These are phyloP conservation scores for Colletotrichum karsti DNA, from an alignment of 2,329 filamentous ascomycete genomes.

Conservation along the genomic window DNA sequence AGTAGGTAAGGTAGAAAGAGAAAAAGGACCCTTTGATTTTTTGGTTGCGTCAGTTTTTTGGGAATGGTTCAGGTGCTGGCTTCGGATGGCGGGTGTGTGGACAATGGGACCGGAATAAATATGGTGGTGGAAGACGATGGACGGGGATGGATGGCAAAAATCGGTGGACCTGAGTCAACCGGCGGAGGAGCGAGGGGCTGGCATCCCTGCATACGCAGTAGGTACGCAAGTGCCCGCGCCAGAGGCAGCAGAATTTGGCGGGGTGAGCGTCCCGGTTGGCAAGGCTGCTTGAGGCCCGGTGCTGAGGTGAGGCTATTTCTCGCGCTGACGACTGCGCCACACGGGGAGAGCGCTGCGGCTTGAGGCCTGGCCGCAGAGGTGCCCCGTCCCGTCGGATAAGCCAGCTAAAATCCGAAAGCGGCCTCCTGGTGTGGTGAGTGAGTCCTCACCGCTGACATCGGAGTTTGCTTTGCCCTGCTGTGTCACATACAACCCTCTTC, in stretches of 20 bases:
- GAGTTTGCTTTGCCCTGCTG: background rate
- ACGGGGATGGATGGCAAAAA: slow-evolving; percentile 37
- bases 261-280: background rate
- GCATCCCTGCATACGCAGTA: slow-evolving; percentile 24
- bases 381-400: background rate
- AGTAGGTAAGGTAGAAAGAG: background rate
- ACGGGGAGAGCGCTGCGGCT: background rate
- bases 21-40: background rate
- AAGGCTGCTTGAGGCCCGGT: background rate
- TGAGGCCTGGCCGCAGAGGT: background rate
- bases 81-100: slow-evolving; percentile 3
- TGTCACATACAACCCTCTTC: background rate
- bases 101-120: slow-evolving; percentile 22
- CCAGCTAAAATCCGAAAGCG: slow-evolving; percentile 11
- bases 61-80: background rate
- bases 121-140: slow-evolving; percentile 34
- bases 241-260: background rate
- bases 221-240: background rate
- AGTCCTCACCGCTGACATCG: background rate
- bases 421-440: slow-evolving; percentile 7
- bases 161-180: slow-evolving; percentile 39
- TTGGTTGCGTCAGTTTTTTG: slow-evolving; percentile 24
- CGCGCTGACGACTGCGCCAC: slow-evolving; percentile 5
- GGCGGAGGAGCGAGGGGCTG: slow-evolving; percentile 32
- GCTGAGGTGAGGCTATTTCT: too few species aligned